phyloP scores from a whole-genome alignment of 768 basidiomycete genomes.

The Coprinopsis sp. region DNA sequence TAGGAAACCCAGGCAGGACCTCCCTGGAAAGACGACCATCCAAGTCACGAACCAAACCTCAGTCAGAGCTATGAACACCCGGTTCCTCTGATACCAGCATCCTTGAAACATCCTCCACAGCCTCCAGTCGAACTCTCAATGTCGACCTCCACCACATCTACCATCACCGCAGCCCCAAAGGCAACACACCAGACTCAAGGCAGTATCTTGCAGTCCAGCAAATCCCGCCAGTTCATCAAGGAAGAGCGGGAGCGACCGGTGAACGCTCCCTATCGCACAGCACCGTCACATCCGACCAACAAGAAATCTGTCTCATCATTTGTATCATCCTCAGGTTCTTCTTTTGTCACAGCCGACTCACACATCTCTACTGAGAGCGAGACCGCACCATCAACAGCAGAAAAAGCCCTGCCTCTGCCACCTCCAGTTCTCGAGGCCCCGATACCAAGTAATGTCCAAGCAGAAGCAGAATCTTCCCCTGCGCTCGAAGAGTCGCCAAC shows the following conservation, averaged over 20 bases:
- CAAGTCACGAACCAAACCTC: too few species aligned
- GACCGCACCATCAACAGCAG: not conserved
- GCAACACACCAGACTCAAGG: too few species aligned
- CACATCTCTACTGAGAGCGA: not conserved
- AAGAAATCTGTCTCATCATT: conserved; percentile 1
- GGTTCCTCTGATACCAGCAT: too few species aligned
- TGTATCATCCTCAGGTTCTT: not conserved
- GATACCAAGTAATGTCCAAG: not conserved
- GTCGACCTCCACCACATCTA: not conserved
- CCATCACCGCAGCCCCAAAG: not conserved
- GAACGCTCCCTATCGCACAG: not conserved
- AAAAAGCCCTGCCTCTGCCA: not conserved
- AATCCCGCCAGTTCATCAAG: too few species aligned
- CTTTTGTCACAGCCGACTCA: not conserved
- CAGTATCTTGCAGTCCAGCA: too few species aligned
- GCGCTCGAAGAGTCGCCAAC: not conserved
- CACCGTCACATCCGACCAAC: not conserved
- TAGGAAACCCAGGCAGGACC: too few species aligned
- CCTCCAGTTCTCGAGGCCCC: not conserved
- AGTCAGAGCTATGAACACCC: too few species aligned
- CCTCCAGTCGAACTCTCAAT: not conserved
- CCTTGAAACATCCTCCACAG: too few species aligned
- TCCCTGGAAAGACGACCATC: too few species aligned
- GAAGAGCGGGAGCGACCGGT: not conserved
- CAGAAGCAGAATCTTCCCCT: not conserved